Conservation (phyloP, 1,139 yeast species). For the Lodderomyces orthopsilosis region DNA sequence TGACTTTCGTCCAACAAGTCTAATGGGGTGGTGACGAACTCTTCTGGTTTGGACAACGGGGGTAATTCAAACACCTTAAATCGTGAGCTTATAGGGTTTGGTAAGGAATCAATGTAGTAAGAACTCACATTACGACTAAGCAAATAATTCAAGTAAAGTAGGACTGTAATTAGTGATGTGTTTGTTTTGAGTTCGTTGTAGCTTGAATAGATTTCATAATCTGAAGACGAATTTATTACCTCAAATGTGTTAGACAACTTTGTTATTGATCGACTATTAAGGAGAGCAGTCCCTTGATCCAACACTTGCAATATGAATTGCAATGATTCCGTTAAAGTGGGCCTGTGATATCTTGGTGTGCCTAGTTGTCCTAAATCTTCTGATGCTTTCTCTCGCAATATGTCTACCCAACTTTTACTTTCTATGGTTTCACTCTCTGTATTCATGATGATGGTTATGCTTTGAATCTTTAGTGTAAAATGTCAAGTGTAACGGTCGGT, state of each 20-base stretch:
- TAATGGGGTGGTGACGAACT: constrained; percentile 14
- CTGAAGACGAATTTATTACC: constrained; percentile 2
- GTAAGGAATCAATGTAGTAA: constrained; percentile 15
- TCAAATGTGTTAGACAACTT: constrained; percentile 10
- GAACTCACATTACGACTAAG: constrained; percentile 18
- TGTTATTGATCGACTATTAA: constrained; percentile 4
- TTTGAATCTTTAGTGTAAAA: neutral
- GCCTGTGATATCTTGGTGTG: neutral
- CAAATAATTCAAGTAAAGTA: constrained; percentile 19
- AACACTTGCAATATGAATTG: constrained; percentile 23
- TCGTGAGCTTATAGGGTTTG: constrained; percentile 15
- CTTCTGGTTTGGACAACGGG: constrained; percentile 27
- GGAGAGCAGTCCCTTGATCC: constrained; percentile 22
- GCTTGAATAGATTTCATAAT: constrained; percentile 4
- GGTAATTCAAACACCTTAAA: constrained; percentile 23
- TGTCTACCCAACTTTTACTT: neutral
- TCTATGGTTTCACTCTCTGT: neutral
- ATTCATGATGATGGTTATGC: neutral
- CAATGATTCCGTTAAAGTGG: constrained; percentile 12
- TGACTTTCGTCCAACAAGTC: constrained; percentile 7
- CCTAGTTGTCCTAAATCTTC: neutral
- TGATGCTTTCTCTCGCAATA: neutral
- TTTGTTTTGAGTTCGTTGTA: constrained; percentile 25
- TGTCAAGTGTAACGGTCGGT: neutral
- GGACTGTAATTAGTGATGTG: constrained; percentile 20